Evolutionary conservation across 345 rosid genomes (phyloP), one percentile per base, ranked within the genome.

Genomic region (Pugionium dolabratum): DNA sequence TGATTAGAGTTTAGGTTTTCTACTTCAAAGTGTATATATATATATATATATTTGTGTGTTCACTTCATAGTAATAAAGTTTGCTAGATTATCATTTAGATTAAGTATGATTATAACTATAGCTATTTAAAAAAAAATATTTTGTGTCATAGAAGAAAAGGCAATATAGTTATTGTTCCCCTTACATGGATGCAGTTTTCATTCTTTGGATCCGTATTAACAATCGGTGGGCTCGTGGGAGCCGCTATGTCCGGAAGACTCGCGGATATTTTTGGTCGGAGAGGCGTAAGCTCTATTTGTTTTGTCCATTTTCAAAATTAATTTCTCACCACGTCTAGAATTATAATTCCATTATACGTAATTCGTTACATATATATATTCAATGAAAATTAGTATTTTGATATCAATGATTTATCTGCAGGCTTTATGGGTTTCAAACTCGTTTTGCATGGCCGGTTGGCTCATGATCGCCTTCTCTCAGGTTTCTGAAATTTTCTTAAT

Each of bases 171-270:
- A 39, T 40, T 42, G 59, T 48, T 47, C 28, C 42, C 10, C 33
- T 30, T 34, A 4, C 35, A 50, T 49, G 57, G 47, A 62, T 76
- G 79, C 82, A 91, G 97, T 91, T 78, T 70, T 88, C 97, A 6
- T 64, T 88, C 63, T 91, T 91, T 47, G 96, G 94, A 44, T 84
- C 96, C 6, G 76, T 88, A 69, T 73, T 91, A 74, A 88, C 94
- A 0, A 72, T 86, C 62, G 97, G 97, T 61, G 97, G 91, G 34
- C 86, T 86, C 84, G 58, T 91, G 49, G 97, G 97, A 36, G 96
- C 96, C 1, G 79, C 80, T 7, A 75, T 85, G 80, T 86, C 91
- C 4, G 96, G 97, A 59, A 84, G 57, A 67, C 67, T 84, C 36
- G 90, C 96, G 9, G 96, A 91, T 80, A 45, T 66, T 41, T 75